Conservation (phyloP, 164 flowering plant species). For the Macadamia integrifolia region DNA sequence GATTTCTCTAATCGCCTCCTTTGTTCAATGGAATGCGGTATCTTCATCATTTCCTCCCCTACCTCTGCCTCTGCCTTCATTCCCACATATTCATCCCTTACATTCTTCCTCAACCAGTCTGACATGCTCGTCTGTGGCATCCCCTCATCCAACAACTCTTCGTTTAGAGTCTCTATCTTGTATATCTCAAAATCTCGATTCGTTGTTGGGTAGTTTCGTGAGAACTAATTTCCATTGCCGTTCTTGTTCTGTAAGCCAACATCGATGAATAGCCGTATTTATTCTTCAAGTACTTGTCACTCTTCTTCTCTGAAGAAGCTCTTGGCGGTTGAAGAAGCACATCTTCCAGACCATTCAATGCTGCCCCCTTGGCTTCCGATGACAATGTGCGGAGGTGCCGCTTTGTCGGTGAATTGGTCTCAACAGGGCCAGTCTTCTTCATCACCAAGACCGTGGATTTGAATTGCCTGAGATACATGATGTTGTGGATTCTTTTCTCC, state of each 20-base stretch:
- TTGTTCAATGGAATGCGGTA: no score
- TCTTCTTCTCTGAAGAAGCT: slow-evolving; percentile 27
- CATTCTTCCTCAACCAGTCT: slow-evolving; percentile 58
- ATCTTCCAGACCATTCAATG: slow-evolving; percentile 57
- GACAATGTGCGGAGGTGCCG: slow-evolving; percentile 24
- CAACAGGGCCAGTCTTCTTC: slow-evolving; percentile 25
- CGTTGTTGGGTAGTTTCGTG: slow-evolving; percentile 54
- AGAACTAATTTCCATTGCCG: slow-evolving; percentile 47
- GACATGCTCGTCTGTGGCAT: slow-evolving; percentile 35
- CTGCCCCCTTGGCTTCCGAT: slow-evolving; percentile 45
- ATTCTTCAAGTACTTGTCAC: slow-evolving; percentile 26
- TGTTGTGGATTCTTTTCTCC: slow-evolving; percentile 17
- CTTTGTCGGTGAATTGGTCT: slow-evolving; percentile 3
- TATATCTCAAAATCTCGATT: slow-evolving; percentile 49
- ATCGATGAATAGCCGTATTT: slow-evolving; percentile 63
- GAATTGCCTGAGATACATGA: slow-evolving; percentile 46
- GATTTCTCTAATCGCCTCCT: no score
- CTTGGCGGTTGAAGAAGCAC: slow-evolving; percentile 77
- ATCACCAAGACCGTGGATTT: slow-evolving; percentile 41
- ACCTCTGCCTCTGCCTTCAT: slow-evolving; percentile 75
- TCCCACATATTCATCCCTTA: slow-evolving; percentile 69
- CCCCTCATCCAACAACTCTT: slow-evolving; percentile 17
- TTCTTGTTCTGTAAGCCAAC: slow-evolving; percentile 30
- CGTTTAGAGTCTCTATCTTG: slow-evolving; percentile 38
- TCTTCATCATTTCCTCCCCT: slow-evolving; percentile 69